phyloP scores from a whole-genome alignment of 352 stramenopile genomes.

The Globisporangium acanthophoron region DNA sequence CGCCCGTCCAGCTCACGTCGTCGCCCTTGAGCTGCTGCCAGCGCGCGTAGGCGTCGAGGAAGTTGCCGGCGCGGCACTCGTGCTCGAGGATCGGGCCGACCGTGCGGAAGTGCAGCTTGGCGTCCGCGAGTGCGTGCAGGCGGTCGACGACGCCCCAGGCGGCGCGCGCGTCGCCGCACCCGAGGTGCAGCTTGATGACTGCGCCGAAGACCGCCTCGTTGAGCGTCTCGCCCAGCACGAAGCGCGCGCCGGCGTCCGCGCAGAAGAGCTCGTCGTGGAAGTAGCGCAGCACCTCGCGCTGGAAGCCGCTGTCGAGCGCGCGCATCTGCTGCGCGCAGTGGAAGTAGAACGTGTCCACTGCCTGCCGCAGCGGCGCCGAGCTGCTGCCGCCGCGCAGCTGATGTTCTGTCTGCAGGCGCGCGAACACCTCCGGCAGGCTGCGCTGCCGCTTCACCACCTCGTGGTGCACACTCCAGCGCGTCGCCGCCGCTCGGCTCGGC shows the following conservation, averaged over 20 bases:
- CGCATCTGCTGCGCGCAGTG: constrained; percentile 53
- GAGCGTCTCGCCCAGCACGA: constrained; percentile 43
- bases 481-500: too few species aligned
- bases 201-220: constrained; percentile 62
- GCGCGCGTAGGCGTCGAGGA: constrained; percentile 30
- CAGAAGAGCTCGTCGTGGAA: constrained; percentile 45
- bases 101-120: constrained; percentile 64
- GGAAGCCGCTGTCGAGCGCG: constrained; percentile 22
- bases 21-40: constrained; percentile 55
- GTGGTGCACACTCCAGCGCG: constrained; percentile 37
- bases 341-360: constrained; percentile 74
- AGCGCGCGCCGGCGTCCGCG: constrained; percentile 12
- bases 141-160: constrained; percentile 49
- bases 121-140: constrained; percentile 19
- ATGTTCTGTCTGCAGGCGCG: constrained; percentile 38
- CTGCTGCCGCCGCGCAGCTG: constrained; percentile 14
- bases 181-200: constrained; percentile 54
- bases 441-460: constrained; percentile 41
- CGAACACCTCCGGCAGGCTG: constrained; percentile 46
- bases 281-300: constrained; percentile 33
- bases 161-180: constrained; percentile 23
- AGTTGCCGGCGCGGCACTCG: constrained; percentile 35
- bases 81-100: constrained; percentile 58
- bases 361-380: constrained; percentile 27
- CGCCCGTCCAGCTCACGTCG: constrained; percentile 63